These are phyloP conservation scores for Teunomyces kruisii DNA, from an alignment of 805 yeast genomes.

Conservation along the genomic window DNA sequence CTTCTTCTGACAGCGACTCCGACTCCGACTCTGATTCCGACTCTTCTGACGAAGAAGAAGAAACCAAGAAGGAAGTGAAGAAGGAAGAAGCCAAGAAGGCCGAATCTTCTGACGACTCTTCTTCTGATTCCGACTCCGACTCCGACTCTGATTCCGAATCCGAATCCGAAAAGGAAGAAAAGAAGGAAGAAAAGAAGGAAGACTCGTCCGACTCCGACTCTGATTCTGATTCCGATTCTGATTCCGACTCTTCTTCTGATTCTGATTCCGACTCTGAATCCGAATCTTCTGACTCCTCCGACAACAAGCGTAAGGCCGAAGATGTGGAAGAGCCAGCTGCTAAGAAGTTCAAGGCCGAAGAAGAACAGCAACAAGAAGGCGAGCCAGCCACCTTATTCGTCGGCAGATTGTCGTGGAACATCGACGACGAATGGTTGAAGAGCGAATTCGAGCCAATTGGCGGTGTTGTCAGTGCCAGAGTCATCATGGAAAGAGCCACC, in stretches of 20 bases:
- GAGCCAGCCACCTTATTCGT: slow-evolving; percentile 91
- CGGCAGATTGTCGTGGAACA: slow-evolving; percentile 96
- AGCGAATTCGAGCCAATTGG: slow-evolving; percentile 80
- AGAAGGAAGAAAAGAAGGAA: slow-evolving; percentile 16
- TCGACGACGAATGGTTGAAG: slow-evolving; percentile 92
- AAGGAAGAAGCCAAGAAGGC: slow-evolving; percentile 11
- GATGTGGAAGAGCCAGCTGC: slow-evolving; percentile 28
- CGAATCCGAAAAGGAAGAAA: slow-evolving; percentile 10
- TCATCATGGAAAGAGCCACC: slow-evolving; percentile 87
- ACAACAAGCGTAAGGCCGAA: slow-evolving; percentile 23
- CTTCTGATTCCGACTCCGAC: slow-evolving; percentile 21
- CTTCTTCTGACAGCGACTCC: slow-evolving; percentile 34
- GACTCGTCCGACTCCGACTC: slow-evolving; percentile 17
- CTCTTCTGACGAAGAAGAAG: slow-evolving; percentile 16
- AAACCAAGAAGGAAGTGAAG: slow-evolving; percentile 13
- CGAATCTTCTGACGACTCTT: slow-evolving; percentile 31
- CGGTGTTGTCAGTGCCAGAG: slow-evolving; percentile 87
- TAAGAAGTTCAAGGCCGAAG: slow-evolving; percentile 54
- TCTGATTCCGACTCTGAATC: slow-evolving; percentile 33
- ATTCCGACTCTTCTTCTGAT: slow-evolving; percentile 34
- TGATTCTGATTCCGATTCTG: slow-evolving; percentile 19
- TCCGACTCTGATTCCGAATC: slow-evolving; percentile 12
- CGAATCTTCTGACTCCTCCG: slow-evolving; percentile 31
- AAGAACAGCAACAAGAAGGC: slow-evolving; percentile 19
- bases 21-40: slow-evolving; percentile 35